Base-by-base conservation (phyloP, 2,329 filamentous ascomycete genomes). In the Aspergillus sp. region DNA sequence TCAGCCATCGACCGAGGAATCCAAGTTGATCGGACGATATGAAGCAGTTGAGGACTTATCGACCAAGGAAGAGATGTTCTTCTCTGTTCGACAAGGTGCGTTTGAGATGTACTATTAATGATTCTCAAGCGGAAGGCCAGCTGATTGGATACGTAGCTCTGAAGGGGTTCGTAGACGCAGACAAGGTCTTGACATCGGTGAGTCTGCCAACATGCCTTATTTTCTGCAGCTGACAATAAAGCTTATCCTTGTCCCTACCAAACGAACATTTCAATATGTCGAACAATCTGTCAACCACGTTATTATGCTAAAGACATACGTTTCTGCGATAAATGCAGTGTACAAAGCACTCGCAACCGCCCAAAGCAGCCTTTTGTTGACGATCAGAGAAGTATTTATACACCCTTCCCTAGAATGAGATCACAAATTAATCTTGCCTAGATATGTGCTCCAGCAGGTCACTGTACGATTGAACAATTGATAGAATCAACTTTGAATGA, bases 221-320 rank as follows among this genome's bases (percentile, higher is more conserved):
- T 37, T 5, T 31, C 17, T 19, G 11, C 46, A 49, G 47, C 66
- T 69, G 40, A 70, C 51, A 31, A 17, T 47, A 19, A 63, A 92
- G 85, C 83, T 97, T 41, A 92, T 96, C 40, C 82, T 92, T n/a
- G 79, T 92, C 15, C 87, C 89, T 0, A 83, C 81, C 1, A 84
- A 87, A 59, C 77, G 83, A 0, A 87, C 86, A 1, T 80, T 95
- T 12, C 79, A 86, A 53, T 84, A 86, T 52, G 87, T 87, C 0
- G 91, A 96, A 69, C 89, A 93, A 63, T 87, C 90, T 3, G 87
- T 96, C 67, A 96, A 96, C 67, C 86, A 93, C 66, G 83, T 97
- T 6, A 85, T 98, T 44, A 89, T 91, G 82, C 77, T 97, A 31
- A 97, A 97, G 69, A 86, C 87, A 24, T 96, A 93, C 63, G 80